Evolutionary conservation across 441 rosid species (phyloP), one percentile per base, ranked within the genome.

Genomic region (Eutrema salsugineum): DNA sequence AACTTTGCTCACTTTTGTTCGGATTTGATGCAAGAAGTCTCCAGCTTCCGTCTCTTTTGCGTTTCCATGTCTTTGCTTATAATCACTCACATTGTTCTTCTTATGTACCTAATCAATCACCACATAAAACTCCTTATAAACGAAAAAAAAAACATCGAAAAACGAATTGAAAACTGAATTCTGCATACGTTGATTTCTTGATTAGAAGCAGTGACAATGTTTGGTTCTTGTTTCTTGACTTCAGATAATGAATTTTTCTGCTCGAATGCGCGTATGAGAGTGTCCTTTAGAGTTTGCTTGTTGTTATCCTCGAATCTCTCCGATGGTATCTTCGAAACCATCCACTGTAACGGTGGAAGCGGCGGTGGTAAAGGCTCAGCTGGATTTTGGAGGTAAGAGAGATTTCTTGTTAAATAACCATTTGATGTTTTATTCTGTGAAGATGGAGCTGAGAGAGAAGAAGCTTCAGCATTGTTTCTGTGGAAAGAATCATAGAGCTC

Each of bases 1-100:
- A n/a, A n/a, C n/a, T n/a, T n/a, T n/a, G n/a, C 94, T 83, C 70
- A 88, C 94, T 82, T 90, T 89, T 20, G 86, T 50, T 86, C 90
- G 83, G 36, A 91, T 91, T 78, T 88, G 97, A 59, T 85, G 86
- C 66, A 88, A 85, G 78, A 91, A 88, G 68, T 94, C 95, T 10
- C 83, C 97, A 80, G 81, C 82, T 56, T 86, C 95, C 36, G 78
- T 91, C 40, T 68, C 69, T 53, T 66, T 78, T 75, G 39, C 73
- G 43, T 68, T 73, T 55, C 76, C 77, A 68, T 73, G 59, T 48
- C 53, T 74, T 81, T 68, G 80, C 61, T 76, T 79, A 82, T 60
- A 75, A 51, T 83, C 85, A 68, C 66, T 78, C 57, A 63, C 11
- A 54, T 67, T 83, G 72, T 73, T 72, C 77, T 80, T 83, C 70